Base-by-base conservation (phyloP, 495 filamentous ascomycete genomes). In the Penicillium dipodomyicola region DNA sequence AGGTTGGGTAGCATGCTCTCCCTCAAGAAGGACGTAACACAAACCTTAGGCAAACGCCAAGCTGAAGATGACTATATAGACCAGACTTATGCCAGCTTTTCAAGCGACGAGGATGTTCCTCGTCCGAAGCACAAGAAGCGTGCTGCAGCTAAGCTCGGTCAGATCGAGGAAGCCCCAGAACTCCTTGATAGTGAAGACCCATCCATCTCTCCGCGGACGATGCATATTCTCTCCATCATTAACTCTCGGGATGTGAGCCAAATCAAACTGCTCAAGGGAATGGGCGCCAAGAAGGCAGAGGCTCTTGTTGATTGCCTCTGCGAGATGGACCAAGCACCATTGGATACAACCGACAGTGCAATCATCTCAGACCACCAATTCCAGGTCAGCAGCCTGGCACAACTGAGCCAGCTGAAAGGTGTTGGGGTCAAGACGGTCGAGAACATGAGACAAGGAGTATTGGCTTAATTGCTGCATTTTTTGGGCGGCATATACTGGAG, bases 181-280 rank as follows among this genome's bases (percentile, higher is more conserved):
- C 54, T 44, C 17, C 60, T 60, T 6, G 67, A 73, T 20, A 57
- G 71, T 49, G 67, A 73, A 30, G 69, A 69, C 35, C 63, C 58
- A 15, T 47, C 65, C 1, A 76, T 80, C 11, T 87, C 88, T 0
- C 90, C 91, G 2, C 80, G 86, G 6, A 89, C 89, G 5, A 74
- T 78, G 60, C 82, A 85, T 49, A 67, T 98, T 9, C 78, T 98
- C 4, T 79, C 83, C 14, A 88, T 97, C 63, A 85, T 98, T 71
- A 98, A 98, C 71, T 90, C 87, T 2, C 80, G 89, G 14, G 89
- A 97, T 58, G 71, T 91, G 7, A 77, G 73, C 30, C 79, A 80
- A 65, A 87, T 88, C 59, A 80, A 79, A 54, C 61, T 80, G 17
- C 69, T 97, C n/a, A 90, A 88, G 66, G 86, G 81, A 20, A 79